Conservation (phyloP, 768 basidiomycete genomes). For the Phylloporus arenicola region DNA sequence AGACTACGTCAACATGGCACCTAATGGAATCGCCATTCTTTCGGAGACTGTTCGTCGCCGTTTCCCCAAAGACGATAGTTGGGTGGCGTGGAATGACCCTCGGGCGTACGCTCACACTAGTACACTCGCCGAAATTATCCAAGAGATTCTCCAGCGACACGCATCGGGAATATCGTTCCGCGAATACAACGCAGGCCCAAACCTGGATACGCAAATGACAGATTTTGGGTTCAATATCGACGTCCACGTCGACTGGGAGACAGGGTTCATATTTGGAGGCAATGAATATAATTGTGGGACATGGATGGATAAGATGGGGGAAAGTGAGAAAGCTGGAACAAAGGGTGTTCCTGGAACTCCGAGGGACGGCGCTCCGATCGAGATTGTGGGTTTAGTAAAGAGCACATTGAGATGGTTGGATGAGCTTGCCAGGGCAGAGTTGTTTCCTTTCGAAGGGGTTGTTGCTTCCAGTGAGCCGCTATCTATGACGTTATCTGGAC, state of each 20-base stretch:
- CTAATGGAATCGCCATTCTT: slow-evolving; percentile 78
- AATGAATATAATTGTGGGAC: slow-evolving; percentile 85
- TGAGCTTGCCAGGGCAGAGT: slow-evolving; percentile 52
- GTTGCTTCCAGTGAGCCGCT: slow-evolving; percentile 61
- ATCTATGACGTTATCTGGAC: background rate
- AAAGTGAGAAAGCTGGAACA: slow-evolving; percentile 83
- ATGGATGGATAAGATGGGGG: slow-evolving; percentile 99
- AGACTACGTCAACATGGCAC: slow-evolving; percentile 80
- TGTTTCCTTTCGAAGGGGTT: slow-evolving; percentile 91
- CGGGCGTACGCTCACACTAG: slow-evolving; percentile 76
- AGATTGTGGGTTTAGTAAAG: slow-evolving; percentile 91
- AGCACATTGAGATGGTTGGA: slow-evolving; percentile 90
- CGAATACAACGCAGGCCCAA: slow-evolving; percentile 94
- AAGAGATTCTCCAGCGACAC: slow-evolving; percentile 94
- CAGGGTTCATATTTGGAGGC: slow-evolving; percentile 85
- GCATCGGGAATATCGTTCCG: slow-evolving; percentile 89
- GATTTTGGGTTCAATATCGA: slow-evolving; percentile 90
- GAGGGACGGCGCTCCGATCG: slow-evolving; percentile 91
- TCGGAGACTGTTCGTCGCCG: slow-evolving; percentile 83
- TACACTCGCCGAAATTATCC: slow-evolving; percentile 89
- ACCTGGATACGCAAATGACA: slow-evolving; percentile 96
- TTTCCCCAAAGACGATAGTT: slow-evolving; percentile 90
- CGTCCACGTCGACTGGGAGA: slow-evolving; percentile 93
- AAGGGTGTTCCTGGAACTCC: slow-evolving; percentile 97
- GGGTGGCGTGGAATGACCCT: slow-evolving; percentile 88